Evolutionary conservation across 78 protist species (phyloP), one percentile per base, ranked within the genome.

Genomic region (Anaeramoeba flamelloides): DNA sequence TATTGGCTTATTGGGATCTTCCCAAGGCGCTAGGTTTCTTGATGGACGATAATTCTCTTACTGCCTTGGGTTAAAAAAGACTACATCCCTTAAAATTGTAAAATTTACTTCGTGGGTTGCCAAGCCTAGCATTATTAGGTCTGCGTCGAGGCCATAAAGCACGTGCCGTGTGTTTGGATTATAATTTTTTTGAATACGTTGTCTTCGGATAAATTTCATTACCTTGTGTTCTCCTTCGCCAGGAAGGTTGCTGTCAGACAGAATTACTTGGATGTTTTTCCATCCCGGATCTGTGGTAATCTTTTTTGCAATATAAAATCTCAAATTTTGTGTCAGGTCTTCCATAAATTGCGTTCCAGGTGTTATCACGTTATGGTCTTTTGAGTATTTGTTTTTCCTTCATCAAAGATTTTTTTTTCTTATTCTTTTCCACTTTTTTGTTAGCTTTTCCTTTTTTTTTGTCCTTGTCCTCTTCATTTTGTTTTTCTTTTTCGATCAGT

Each of bases 211-310:
- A 80, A 79, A 95, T 31, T 95, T 94, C 90, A 98, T 92, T 77
- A 97, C 91, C 87, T 97, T 97, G 90, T 97, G 99, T 90, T 97
- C 99, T n/a, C 99, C 99, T 86, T 98, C 99, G 30, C 99, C 98
- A 1, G 98, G 99, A 31, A 90, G 89, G 12, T 33, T 53, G 1
- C 94, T 88, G 41, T 91, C 96, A 2, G 92, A 85, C 33, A 90
- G 74, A 37, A 94, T 81, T 2, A 94, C 92, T 77, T 65, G 80
- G 76, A 82, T 76, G 36, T 77, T 3, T 1, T 0, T 34, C 96
- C 96, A 97, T 26, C 39, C 90, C 36, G 95, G 90, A 65, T 94
- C 89, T 36, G 75, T 81, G 32, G 82, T 33, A n/a, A 94, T 30
- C n/a, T 91, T 77, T 78, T 79, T 36, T 76, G 37, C 39, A 31